Conservation (phyloP, 768 basidiomycete genomes). For the Grammothele lineata region DNA sequence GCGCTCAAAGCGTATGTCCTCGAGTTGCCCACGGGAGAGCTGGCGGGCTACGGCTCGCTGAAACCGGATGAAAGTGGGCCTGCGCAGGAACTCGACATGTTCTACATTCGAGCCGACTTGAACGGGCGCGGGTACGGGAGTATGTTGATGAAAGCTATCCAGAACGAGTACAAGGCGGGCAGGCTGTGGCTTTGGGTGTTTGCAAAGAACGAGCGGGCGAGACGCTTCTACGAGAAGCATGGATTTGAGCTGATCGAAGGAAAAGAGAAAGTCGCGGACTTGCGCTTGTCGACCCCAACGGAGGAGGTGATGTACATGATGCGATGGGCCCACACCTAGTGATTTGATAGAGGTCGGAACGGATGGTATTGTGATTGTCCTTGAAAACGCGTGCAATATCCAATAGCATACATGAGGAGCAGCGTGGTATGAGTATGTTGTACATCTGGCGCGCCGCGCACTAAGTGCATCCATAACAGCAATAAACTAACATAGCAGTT, state of each 20-base stretch:
- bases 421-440: slow-evolving; percentile 4
- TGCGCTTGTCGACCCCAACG: background rate
- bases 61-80: background rate
- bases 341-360: background rate
- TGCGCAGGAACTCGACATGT: slow-evolving; percentile 4
- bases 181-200: background rate
- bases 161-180: background rate
- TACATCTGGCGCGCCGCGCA: slow-evolving; percentile 7
- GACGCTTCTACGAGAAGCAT: slow-evolving; percentile 1
- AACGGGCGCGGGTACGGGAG: slow-evolving; percentile 3
- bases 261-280: background rate
- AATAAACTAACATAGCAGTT: slow-evolving; percentile 1
- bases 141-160: slow-evolving; percentile 5
- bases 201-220: slow-evolving; percentile 6
- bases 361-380: too few relatives aligned
- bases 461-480: slow-evolving; percentile 6
- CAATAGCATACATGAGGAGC: slow-evolving; percentile 2
- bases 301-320: slow-evolving; percentile 2
- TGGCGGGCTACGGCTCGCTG: slow-evolving; percentile 3
- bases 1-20: slow-evolving; percentile 1
- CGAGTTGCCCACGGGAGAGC: slow-evolving; percentile 2
- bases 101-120: slow-evolving; percentile 3
- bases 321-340: background rate
- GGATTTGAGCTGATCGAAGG: background rate
- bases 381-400: background rate